These are phyloP conservation scores for Colletotrichum liaoningense DNA, from an alignment of 2,329 filamentous ascomycete species.

Conservation along the genomic window DNA sequence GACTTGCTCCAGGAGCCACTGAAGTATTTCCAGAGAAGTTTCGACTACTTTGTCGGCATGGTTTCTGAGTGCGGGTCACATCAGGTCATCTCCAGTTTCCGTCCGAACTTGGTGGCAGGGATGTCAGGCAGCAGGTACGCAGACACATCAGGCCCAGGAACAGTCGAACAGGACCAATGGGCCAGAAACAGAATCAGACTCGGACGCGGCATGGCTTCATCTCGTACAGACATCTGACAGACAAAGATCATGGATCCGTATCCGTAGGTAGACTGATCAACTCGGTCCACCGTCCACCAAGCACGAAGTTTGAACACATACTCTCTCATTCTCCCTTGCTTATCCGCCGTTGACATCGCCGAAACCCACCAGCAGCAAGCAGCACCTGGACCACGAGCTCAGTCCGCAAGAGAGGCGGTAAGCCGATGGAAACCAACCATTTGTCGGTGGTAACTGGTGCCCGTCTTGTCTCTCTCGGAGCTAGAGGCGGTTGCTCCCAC, in stretches of 20 bases:
- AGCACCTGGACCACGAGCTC: not conserved
- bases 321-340: not conserved
- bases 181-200: not conserved
- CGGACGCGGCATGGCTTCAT: not conserved
- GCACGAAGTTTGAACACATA: not conserved
- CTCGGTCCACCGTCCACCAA: too few species aligned
- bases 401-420: not conserved
- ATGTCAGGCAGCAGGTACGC: not conserved
- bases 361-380: not conserved
- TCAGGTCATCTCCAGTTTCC: not conserved
- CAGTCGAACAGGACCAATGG: not conserved
- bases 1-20: not conserved
- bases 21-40: not conserved
- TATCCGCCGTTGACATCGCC: not conserved
- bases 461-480: not conserved
- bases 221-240: not conserved
- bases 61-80: not conserved
- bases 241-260: not conserved
- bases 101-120: not conserved
- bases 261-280: not conserved
- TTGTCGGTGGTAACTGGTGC: not conserved
- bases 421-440: not conserved
- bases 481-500: not conserved
- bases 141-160: not conserved
- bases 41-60: not conserved